Evolutionary conservation across 495 filamentous ascomycete genomes (phyloP).

Genomic region (Xylaria longipes): DNA sequence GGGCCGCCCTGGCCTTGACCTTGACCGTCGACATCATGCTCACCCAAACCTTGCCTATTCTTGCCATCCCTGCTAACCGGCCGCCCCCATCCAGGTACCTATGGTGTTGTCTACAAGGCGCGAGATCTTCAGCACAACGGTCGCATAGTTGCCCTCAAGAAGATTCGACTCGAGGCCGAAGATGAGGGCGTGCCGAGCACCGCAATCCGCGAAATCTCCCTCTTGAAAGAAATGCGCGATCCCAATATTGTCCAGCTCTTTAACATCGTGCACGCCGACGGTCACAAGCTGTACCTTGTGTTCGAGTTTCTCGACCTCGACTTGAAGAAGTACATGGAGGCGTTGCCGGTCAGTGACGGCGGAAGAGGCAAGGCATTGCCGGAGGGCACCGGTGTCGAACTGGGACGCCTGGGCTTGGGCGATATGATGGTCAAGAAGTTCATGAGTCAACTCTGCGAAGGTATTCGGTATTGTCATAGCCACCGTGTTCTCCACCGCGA

Average conservation of each 20-base stretch:
- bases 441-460: constrained; percentile 91
- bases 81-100: constrained; percentile 67
- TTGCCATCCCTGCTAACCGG: constrained; percentile 15
- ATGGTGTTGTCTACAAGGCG: constrained; percentile 93
- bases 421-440: constrained; percentile 95
- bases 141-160: constrained; percentile 93
- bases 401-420: constrained; percentile 78
- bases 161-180: constrained; percentile 96
- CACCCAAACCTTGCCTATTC: background rate
- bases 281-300: constrained; percentile 94
- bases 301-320: constrained; percentile 95
- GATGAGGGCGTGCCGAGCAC: constrained; percentile 97
- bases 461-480: constrained; percentile 93
- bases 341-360: constrained; percentile 87
- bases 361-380: constrained; percentile 88
- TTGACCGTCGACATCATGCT: background rate
- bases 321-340: constrained; percentile 99
- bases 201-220: constrained; percentile 94
- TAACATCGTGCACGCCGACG: constrained; percentile 96
- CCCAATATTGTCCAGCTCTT: constrained; percentile 90
- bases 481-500: constrained; percentile 95
- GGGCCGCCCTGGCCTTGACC: background rate
- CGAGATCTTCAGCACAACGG: constrained; percentile 77
- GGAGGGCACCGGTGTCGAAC: constrained; percentile 71
- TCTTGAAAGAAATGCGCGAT: constrained; percentile 96